Base-by-base conservation (phyloP, 2,329 filamentous ascomycete species). In the Aspergillus sp. region DNA sequence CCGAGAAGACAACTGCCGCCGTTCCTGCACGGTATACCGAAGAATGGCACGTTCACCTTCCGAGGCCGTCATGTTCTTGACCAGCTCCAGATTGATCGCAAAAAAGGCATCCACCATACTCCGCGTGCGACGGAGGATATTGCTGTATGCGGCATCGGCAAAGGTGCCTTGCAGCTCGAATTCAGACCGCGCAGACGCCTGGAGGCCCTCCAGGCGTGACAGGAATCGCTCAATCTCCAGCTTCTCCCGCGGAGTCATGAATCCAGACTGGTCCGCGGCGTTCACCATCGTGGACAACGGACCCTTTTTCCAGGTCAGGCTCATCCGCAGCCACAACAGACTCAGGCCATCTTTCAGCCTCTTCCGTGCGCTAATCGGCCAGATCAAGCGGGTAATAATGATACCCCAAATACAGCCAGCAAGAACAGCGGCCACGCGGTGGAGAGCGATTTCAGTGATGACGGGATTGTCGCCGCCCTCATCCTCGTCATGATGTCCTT, bases 281-380 rank as follows among this genome's bases (percentile, higher is more conserved):
- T 85, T 79, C 1, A 85, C 75, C 50, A 96, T 80, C 6, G 86
- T 83, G 4, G 88, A 87, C 20, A 99, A 77, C 0, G 94, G 94
- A 8, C 95, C 93, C 42, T 92, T 85, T 73, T 93, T 95, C 94
- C 94, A 99, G 59, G 97, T 92, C 32, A 99, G 80, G 14, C 91
- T 90, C 85, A 99, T 92, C 53, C 95, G 89, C 6, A 99, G 80
- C 82, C 94, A 97, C 11, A 99, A 77, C n/a, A 96, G 79, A 24
- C 90, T 89, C 10, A 96, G 79, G 1, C 93, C 93, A 63, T 95
- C 87, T 65, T 94, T 90, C 63, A 97, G 86, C 72, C 95, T 95
- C 57, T 82, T 80, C 41, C 94, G 83, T 1, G 91, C 94, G 30
- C 90, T 94, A 56, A 96, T 95, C 8, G 94, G 94, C 90, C 92